These are phyloP conservation scores for Gossypium laxum DNA, from an alignment of 441 rosid species.

Conservation along the genomic window DNA sequence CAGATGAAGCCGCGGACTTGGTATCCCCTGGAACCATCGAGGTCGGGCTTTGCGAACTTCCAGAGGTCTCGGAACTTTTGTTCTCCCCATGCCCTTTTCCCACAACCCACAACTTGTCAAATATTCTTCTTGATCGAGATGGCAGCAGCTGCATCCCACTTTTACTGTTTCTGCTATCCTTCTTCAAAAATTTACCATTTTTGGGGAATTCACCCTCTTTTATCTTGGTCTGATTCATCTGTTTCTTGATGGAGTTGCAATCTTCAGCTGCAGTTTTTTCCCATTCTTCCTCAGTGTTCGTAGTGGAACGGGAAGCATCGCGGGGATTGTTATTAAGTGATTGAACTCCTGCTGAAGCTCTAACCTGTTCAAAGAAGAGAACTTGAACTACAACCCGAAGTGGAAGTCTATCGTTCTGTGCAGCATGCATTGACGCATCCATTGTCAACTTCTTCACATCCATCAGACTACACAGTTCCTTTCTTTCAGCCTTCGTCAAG, in stretches of 20 bases:
- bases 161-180: slow-evolving; percentile 55
- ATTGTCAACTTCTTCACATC: slow-evolving; percentile 75
- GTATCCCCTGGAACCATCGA: slow-evolving; percentile 50
- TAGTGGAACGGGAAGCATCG: slow-evolving; percentile 27
- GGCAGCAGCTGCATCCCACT: slow-evolving; percentile 61
- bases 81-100: slow-evolving; percentile 54
- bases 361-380: slow-evolving; percentile 76
- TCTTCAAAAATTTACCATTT: slow-evolving; percentile 44
- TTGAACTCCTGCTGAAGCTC: slow-evolving; percentile 47
- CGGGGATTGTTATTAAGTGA: slow-evolving; percentile 28
- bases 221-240: slow-evolving; percentile 25
- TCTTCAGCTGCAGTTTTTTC: slow-evolving; percentile 27
- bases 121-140: slow-evolving; percentile 83
- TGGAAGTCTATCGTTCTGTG: slow-evolving; percentile 79
- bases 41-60: slow-evolving; percentile 82
- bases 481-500: slow-evolving; percentile 63
- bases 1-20: slow-evolving; percentile 59
- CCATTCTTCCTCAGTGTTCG: slow-evolving; percentile 44
- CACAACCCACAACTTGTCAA: slow-evolving; percentile 62
- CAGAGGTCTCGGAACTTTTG: slow-evolving; percentile 84
- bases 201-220: slow-evolving; percentile 32
- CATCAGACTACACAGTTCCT: slow-evolving; percentile 67
- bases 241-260: slow-evolving; percentile 26
- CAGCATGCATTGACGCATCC: slow-evolving; percentile 73
- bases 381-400: slow-evolving; percentile 85